phyloP scores from a whole-genome alignment of 192 early-diverging fungal genomes.

The Glomus cerebriforme region DNA sequence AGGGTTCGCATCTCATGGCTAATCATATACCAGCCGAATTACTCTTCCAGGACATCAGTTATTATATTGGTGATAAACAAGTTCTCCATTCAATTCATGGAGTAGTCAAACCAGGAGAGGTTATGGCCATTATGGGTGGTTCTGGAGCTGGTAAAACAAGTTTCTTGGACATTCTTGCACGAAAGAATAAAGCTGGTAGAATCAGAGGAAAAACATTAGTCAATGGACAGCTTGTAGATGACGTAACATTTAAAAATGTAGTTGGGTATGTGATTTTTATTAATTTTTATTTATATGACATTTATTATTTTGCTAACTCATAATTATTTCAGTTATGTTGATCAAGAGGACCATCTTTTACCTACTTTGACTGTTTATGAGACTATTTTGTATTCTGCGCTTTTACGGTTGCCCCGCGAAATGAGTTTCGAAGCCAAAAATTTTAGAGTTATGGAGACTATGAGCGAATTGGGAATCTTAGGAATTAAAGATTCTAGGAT shows the following conservation, averaged over 20 bases:
- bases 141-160: constrained; percentile 94
- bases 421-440: constrained; percentile 71
- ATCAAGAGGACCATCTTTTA: constrained; percentile 90
- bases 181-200: constrained; percentile 65
- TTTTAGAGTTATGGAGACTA: constrained; percentile 73
- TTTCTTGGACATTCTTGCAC: constrained; percentile 86
- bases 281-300: not conserved
- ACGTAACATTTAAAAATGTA: constrained; percentile 66
- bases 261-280: constrained; percentile 71
- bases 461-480: constrained; percentile 85
- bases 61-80: constrained; percentile 53
- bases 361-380: constrained; percentile 89
- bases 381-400: constrained; percentile 86
- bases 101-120: constrained; percentile 77
- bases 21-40: constrained; percentile 70
- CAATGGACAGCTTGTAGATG: constrained; percentile 69
- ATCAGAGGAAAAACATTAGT: constrained; percentile 77
- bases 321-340: constrained; percentile 66
- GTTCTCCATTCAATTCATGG: constrained; percentile 63
- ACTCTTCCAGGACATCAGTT: constrained; percentile 65
- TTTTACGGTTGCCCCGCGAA: constrained; percentile 74
- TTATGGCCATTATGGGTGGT: constrained; percentile 92
- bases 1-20: constrained; percentile 69
- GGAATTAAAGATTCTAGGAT: constrained; percentile 80
- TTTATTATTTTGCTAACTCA: not conserved